Percentiles rank a stretch among this genome's conserved stretches.
Conservation (phyloP, 768 basidiomycete genomes). For the Suillus decipiens region DNA sequence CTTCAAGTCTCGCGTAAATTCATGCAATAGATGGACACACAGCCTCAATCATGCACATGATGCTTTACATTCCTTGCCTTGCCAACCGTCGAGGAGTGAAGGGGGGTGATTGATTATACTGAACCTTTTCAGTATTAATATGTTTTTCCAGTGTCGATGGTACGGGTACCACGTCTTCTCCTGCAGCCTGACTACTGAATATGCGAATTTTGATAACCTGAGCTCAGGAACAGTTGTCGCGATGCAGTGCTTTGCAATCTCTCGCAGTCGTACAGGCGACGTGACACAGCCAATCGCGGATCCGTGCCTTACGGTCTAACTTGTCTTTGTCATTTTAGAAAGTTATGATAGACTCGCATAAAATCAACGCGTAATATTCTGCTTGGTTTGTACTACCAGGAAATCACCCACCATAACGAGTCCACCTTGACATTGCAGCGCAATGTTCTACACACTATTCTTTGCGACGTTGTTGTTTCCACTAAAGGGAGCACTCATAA, state of each 20-base stretch:
- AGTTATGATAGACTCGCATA: background rate
- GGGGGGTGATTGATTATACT: no score
- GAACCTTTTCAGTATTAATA: no score
- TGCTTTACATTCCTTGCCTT: no score
- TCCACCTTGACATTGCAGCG: background rate
- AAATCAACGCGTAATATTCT: background rate
- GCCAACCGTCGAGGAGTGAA: no score
- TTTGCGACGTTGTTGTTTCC: constrained; percentile 2
- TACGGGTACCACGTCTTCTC: no score
- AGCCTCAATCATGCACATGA: no score
- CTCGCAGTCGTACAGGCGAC: background rate
- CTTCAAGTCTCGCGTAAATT: no score
- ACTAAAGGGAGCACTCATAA: constrained; percentile 7
- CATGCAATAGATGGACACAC: no score
- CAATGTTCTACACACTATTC: background rate
- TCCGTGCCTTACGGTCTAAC: background rate
- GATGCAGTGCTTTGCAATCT: background rate
- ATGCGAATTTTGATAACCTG: background rate
- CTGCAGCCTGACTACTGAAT: no score
- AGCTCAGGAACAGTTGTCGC: background rate
- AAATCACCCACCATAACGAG: background rate
- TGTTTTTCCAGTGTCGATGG: no score
- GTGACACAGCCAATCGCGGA: background rate
- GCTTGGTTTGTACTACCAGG: background rate
- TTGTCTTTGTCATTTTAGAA: background rate